Evolutionary conservation across 1,284 basidiomycete genomes (phyloP), one percentile per base, ranked within the genome.

Genomic region (Puccinia brachypodii): DNA sequence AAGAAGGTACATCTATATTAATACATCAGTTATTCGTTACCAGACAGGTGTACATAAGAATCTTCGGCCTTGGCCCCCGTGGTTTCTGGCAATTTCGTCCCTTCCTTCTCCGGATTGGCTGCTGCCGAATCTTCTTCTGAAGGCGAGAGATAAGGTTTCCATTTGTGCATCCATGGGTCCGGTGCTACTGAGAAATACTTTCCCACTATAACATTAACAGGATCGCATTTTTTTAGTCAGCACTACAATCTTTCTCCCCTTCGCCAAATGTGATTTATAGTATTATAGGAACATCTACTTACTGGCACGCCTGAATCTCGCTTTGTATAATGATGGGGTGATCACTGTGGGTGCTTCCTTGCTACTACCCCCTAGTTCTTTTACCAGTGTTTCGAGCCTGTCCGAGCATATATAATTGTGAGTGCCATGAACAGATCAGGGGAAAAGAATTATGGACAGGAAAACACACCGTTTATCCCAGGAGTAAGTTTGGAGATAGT

Each of bases 331-430:
- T 16, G 80, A 82, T 47, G 80, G 80, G 16, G 80, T 82, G 40
- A 82, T 82, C 25, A 82, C 66, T 1, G 80, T 82, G 11, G 80
- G 80, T 2, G 80, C 80, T 60, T 82, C 80, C 53, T 82, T 82
- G 62, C 80, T 82, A n/a, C 31, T 75, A 22, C 80, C 80, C 11
- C 80, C 80, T 38, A 82, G 36, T 68, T 82, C 80, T 69, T 82
- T 82, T 4, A 82, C 80, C 38, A 82, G 64, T 22, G 80, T 82
- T 56, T 82, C 80, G 44, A 82, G 80, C 64, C 80, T 82, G 31
- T 72, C 6, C 42, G 28, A 50, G 1, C 31, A 33, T 19, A 3
- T 40, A 58, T 74, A 22, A 33, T 69, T 14, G 19, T 68, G 19
- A 69, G 47, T 11, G 6, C 47, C 25, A n/a, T 38, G 25, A n/a